Conservation (phyloP, 179 eudicot species). For the Corrigiola litoralis region DNA sequence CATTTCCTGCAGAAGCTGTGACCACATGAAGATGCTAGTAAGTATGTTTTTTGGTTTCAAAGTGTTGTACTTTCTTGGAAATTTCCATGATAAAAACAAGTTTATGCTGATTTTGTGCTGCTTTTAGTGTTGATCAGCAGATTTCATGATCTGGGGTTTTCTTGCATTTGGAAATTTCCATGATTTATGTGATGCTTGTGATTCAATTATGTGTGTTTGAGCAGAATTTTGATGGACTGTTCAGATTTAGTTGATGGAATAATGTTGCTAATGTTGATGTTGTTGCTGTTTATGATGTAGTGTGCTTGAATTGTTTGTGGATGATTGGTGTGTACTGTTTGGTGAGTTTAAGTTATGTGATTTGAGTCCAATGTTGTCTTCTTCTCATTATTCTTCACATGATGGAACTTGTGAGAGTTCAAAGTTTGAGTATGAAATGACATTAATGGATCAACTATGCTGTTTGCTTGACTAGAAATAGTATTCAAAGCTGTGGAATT, state of each 20-base stretch:
- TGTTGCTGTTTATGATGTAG: conserved; percentile 3
- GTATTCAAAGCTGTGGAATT: conserved; percentile 13
- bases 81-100: not conserved
- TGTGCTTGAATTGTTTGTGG: not conserved
- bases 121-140: conserved; percentile 21
- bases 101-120: not conserved
- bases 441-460: conserved; percentile 16
- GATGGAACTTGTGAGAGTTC: conserved; percentile 17
- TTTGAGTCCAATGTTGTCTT: too few relatives aligned
- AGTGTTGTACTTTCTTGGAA: conserved; percentile 9
- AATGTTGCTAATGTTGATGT: not conserved
- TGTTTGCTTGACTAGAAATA: conserved; percentile 20
- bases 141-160: conserved; percentile 30
- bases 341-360: too few relatives aligned
- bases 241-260: not conserved
- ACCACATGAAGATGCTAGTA: conserved; percentile 52
- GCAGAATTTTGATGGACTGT: not conserved
- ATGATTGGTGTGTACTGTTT: not conserved
- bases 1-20: conserved; percentile 31
- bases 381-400: not conserved
- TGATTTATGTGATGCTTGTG: conserved; percentile 18
- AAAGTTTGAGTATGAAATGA: conserved; percentile 15
- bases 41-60: conserved; percentile 36
- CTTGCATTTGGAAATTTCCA: conserved; percentile 14
- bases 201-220: conserved; percentile 11